Conservation (phyloP, 2,329 filamentous ascomycete species). For the Aspergillus carbonarius region DNA sequence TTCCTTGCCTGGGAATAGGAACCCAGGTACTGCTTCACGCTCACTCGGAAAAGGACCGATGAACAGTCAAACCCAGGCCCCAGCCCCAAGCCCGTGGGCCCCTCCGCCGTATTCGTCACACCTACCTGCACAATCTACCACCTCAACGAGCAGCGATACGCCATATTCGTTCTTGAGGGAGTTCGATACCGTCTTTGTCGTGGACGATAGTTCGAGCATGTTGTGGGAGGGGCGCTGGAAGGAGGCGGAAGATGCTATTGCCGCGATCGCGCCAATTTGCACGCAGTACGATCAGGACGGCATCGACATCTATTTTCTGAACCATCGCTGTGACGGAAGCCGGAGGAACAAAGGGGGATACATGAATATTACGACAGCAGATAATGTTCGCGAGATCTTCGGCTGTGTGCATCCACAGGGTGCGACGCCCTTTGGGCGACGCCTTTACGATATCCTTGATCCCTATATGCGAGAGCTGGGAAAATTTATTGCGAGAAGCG, state of each 20-base stretch:
- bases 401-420: conserved; percentile 61
- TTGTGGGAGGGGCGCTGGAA: conserved; percentile 74
- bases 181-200: conserved; percentile 87
- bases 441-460: conserved; percentile 68
- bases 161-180: conserved; percentile 71
- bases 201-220: conserved; percentile 94
- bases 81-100: not conserved
- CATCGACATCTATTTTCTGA: conserved; percentile 89
- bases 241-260: conserved; percentile 69
- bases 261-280: conserved; percentile 77
- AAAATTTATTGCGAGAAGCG: conserved; percentile 39
- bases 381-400: conserved; percentile 69
- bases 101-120: conserved; percentile 1
- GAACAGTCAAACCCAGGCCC: not conserved
- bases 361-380: conserved; percentile 60
- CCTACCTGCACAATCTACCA: conserved; percentile 27
- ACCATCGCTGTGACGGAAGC: conserved; percentile 54
- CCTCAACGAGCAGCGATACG: conserved; percentile 53
- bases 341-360: conserved; percentile 55
- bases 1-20: not conserved
- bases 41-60: not conserved
- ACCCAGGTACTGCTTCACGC: not conserved
- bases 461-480: conserved; percentile 66
- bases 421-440: conserved; percentile 71
- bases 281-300: conserved; percentile 77